These are phyloP conservation scores for Vinca minor DNA, from an alignment of 257 asterid species.

Conservation along the genomic window DNA sequence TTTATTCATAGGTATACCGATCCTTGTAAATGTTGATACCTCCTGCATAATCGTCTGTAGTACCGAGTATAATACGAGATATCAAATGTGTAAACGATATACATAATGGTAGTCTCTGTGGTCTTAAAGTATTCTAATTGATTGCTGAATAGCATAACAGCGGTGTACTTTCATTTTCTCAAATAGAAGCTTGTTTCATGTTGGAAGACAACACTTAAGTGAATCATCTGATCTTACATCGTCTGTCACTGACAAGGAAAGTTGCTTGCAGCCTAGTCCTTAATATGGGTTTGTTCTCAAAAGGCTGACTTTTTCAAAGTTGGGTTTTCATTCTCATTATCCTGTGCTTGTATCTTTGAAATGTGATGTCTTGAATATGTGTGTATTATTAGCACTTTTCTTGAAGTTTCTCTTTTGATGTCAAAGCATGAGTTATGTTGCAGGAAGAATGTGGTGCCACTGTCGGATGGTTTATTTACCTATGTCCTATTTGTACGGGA, in stretches of 20 bases:
- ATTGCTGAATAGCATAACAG: not conserved
- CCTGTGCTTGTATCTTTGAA: not conserved
- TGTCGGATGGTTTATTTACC: constrained; percentile 99
- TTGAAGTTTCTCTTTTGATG: constrained; percentile 1
- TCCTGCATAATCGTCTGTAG: no score
- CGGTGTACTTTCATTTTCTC: not conserved
- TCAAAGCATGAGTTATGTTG: constrained; percentile 14
- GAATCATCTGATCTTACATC: not conserved
- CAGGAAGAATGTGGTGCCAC: constrained; percentile 99
- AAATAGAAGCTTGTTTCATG: not conserved
- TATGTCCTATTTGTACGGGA: constrained; percentile 90
- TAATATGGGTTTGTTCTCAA: not conserved
- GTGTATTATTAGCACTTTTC: not conserved
- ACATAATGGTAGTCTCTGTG: not conserved
- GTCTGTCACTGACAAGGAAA: not conserved
- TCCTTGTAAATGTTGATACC: not conserved
- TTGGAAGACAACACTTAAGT: not conserved
- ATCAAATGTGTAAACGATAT: not conserved
- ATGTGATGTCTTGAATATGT: not conserved
- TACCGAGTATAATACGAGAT: not conserved
- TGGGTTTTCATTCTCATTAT: not conserved
- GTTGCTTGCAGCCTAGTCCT: not conserved
- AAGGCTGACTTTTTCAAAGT: not conserved
- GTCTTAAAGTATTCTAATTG: not conserved
- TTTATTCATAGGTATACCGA: not conserved